Conservation (phyloP, 495 filamentous ascomycete species). For the Melanomma pulvis-pyrius region DNA sequence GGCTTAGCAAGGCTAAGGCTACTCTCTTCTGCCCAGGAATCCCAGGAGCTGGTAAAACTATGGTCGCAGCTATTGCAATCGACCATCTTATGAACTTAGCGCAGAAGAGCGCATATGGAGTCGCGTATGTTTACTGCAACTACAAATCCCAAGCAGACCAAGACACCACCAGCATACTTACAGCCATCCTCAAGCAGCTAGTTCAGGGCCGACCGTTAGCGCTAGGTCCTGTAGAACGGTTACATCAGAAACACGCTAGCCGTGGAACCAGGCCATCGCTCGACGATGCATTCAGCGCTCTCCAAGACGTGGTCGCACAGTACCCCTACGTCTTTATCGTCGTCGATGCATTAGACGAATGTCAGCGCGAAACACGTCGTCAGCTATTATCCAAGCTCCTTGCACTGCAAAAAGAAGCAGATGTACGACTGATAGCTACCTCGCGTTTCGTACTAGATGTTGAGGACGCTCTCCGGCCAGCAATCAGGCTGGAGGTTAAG, state of each 20-base stretch:
- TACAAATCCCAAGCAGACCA: background rate
- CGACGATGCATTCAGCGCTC: background rate
- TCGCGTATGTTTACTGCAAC: background rate
- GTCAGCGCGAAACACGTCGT: background rate
- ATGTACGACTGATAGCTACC: background rate
- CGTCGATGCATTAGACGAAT: background rate
- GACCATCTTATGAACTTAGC: background rate
- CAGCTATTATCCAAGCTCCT: background rate
- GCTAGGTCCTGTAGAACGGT: background rate
- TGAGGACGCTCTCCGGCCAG: background rate
- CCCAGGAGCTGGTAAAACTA: background rate
- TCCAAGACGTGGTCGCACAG: background rate
- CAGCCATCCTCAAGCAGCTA: slow-evolving; percentile 2
- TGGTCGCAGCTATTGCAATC: background rate
- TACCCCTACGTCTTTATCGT: background rate
- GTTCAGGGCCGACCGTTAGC: background rate
- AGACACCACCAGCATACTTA: background rate
- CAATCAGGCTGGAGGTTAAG: background rate
- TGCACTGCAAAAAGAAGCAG: background rate
- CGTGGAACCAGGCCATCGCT: slow-evolving; percentile 1
- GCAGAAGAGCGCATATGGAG: background rate
- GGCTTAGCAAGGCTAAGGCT: slow-evolving; percentile 38
- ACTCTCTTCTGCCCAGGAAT: slow-evolving; percentile 39
- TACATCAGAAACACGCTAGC: background rate
- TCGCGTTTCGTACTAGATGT: background rate